Evolutionary conservation across 768 basidiomycete species (phyloP).

Genomic region (Floccularia luteovirens): DNA sequence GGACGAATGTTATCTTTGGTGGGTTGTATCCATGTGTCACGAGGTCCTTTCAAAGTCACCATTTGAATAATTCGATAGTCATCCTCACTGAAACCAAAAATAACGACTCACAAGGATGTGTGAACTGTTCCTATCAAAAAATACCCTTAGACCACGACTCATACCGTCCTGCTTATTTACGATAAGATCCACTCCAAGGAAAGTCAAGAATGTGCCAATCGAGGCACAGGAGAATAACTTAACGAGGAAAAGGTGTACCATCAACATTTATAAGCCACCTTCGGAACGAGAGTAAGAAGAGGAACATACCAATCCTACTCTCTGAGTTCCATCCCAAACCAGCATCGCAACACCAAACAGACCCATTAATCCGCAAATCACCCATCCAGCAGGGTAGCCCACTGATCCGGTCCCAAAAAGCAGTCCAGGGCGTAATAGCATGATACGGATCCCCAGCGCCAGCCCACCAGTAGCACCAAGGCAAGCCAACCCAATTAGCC

Average conservation of each 20-base stretch:
- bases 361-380: constrained; percentile 39
- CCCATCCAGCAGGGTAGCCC: constrained; percentile 41
- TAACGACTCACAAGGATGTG: constrained; percentile 41
- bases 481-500: constrained; percentile 34
- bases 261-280: too few species aligned
- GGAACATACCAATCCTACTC: background rate
- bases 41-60: constrained; percentile 30
- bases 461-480: constrained; percentile 49
- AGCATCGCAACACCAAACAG: constrained; percentile 15
- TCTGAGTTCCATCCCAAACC: background rate
- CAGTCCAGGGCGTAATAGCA: constrained; percentile 41
- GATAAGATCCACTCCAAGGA: constrained; percentile 48
- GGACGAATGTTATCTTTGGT: constrained; percentile 37
- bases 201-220: constrained; percentile 51
- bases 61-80: constrained; percentile 1
- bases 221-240: constrained; percentile 48
- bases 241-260: too few species aligned
- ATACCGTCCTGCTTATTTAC: constrained; percentile 53
- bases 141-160: constrained; percentile 53
- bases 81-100: constrained; percentile 3
- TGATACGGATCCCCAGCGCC: constrained; percentile 46
- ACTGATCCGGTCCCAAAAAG: constrained; percentile 21
- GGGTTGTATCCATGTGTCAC: constrained; percentile 42
- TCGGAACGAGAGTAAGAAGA: too few species aligned
- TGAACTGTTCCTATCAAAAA: constrained; percentile 54